These are phyloP conservation scores for Russula emetica DNA, from an alignment of 768 basidiomycete genomes.

Conservation along the genomic window DNA sequence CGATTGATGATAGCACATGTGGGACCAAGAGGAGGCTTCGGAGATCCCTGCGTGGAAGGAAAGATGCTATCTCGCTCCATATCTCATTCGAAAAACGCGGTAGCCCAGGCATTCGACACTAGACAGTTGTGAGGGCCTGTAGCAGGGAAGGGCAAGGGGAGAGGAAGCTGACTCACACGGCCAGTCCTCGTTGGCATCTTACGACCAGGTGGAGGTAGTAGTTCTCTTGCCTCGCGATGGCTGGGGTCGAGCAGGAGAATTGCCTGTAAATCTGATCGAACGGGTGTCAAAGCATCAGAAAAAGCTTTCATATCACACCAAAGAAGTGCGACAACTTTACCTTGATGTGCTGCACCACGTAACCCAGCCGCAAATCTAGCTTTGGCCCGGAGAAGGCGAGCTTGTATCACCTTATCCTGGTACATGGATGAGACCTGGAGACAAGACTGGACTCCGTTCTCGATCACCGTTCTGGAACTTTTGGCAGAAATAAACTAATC, in stretches of 20 bases:
- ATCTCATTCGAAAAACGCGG: conserved; percentile 63
- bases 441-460: conserved; percentile 71
- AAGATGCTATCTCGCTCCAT: conserved; percentile 64
- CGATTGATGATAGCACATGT: conserved; percentile 62
- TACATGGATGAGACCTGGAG: conserved; percentile 53
- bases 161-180: conserved; percentile 52
- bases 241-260: conserved; percentile 59
- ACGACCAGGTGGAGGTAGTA: conserved; percentile 44
- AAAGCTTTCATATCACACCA: not conserved
- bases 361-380: conserved; percentile 57
- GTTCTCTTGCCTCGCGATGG: conserved; percentile 61
- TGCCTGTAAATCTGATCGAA: conserved; percentile 54
- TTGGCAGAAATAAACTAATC: conserved; percentile 4
- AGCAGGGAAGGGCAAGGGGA: not conserved
- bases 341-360: conserved; percentile 61
- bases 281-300: not conserved
- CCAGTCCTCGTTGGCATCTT: conserved; percentile 2
- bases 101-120: conserved; percentile 39
- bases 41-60: conserved; percentile 60
- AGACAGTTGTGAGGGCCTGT: conserved; percentile 7
- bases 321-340: conserved; percentile 33
- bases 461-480: conserved; percentile 58
- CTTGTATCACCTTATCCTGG: conserved; percentile 50
- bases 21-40: conserved; percentile 61
- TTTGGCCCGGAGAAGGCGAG: conserved; percentile 63